Evolutionary conservation across 1,284 basidiomycete species (phyloP).

Genomic region (Ceratobasidium sp.): DNA sequence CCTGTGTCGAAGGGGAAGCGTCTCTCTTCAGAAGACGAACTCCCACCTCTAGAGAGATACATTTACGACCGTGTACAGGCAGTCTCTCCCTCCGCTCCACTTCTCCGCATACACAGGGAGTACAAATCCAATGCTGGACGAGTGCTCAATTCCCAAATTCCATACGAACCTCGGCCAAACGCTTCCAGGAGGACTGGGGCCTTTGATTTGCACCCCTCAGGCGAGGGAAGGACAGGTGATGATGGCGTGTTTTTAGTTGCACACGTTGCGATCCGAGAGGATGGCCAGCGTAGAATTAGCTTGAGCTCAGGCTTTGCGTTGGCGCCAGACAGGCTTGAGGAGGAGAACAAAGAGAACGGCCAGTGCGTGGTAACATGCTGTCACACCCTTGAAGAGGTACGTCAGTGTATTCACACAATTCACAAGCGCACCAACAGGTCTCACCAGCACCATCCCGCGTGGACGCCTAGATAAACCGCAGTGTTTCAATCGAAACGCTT

Average conservation of each 20-base stretch:
- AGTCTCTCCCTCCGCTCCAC: slow-evolving; percentile 3
- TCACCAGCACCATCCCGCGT: background rate
- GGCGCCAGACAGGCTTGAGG: slow-evolving; percentile 52
- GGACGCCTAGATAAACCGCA: slow-evolving; percentile 32
- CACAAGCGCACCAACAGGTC: background rate
- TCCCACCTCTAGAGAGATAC: slow-evolving; percentile 17
- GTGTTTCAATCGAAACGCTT: slow-evolving; percentile 1
- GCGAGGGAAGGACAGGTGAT: slow-evolving; percentile 44
- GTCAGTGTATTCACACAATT: slow-evolving; percentile 43
- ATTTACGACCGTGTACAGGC: slow-evolving; percentile 23
- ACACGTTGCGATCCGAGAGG: slow-evolving; percentile 61
- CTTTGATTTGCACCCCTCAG: background rate
- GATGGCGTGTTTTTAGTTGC: slow-evolving; percentile 67
- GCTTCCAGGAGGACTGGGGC: slow-evolving; percentile 4
- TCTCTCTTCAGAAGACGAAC: background rate
- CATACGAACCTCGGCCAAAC: slow-evolving; percentile 60
- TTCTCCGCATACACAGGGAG: slow-evolving; percentile 47
- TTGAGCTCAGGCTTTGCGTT: slow-evolving; percentile 73
- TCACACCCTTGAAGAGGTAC: slow-evolving; percentile 73
- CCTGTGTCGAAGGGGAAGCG: background rate
- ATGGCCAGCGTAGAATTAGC: slow-evolving; percentile 61
- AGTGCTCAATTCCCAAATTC: slow-evolving; percentile 59
- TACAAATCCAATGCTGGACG: slow-evolving; percentile 59
- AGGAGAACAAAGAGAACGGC: slow-evolving; percentile 15
- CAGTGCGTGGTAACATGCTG: slow-evolving; percentile 69